Percentiles rank a stretch among this genome's conserved stretches.
phyloP scores from a whole-genome alignment of 116 monocot genomes.

The Thalassia testudinum region DNA sequence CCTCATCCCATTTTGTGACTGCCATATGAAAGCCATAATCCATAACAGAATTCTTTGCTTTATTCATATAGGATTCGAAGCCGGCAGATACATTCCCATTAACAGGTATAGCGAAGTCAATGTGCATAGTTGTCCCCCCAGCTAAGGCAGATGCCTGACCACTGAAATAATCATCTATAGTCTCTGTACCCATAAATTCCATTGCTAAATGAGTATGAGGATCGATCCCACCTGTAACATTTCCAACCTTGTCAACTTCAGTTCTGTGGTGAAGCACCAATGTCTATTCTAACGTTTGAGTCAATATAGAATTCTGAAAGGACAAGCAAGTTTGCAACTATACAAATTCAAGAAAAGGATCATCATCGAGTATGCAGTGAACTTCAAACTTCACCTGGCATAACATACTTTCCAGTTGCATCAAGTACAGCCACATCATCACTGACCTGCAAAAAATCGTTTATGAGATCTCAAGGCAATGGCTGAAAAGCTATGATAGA shows the following conservation, averaged over 20 bases:
- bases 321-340: neutral
- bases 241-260: neutral
- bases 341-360: neutral
- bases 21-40: slow-evolving; percentile 99
- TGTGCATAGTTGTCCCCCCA: slow-evolving; percentile 98
- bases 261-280: too few relatives aligned
- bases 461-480: too few relatives aligned
- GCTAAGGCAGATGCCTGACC: slow-evolving; percentile 92
- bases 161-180: slow-evolving; percentile 80
- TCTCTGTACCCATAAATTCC: slow-evolving; percentile 89
- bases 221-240: slow-evolving; percentile 81
- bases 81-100: slow-evolving; percentile 79
- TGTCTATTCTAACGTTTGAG: too few relatives aligned
- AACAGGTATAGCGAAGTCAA: slow-evolving; percentile 90
- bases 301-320: neutral
- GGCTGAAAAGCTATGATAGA: too few relatives aligned
- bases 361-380: neutral
- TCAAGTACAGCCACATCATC: slow-evolving; percentile 78
- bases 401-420: slow-evolving; percentile 91
- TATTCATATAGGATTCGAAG: slow-evolving; percentile 56
- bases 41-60: slow-evolving; percentile 81
- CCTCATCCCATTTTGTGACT: slow-evolving; percentile 92
- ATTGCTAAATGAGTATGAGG: slow-evolving; percentile 89
- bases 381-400: slow-evolving; percentile 64
- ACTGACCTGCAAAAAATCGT: slow-evolving; percentile 25